A percentile compares a stretch with the other conserved stretches of the same genome.
phyloP scores from a whole-genome alignment of 177 flowering plant species.

The Vitis hybrid region DNA sequence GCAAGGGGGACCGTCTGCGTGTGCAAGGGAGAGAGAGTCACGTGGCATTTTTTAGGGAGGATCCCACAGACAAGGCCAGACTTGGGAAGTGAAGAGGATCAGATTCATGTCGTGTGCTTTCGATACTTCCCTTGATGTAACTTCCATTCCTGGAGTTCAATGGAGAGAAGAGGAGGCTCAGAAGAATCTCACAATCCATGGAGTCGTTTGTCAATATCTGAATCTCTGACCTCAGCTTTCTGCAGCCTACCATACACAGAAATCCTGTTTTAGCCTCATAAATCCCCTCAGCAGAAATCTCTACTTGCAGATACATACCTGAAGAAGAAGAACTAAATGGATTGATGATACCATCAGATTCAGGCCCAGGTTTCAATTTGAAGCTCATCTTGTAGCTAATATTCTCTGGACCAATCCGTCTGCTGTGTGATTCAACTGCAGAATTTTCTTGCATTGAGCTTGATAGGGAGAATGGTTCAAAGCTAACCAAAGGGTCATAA shows the following conservation, averaged over 20 bases:
- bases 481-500: conserved; percentile 2
- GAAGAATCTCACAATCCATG: conserved; percentile 54
- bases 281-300: conserved; percentile 65
- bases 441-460: background rate
- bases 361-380: background rate
- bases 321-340: conserved; percentile 11
- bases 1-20: too few relatives aligned
- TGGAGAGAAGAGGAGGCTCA: conserved; percentile 51
- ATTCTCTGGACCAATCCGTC: conserved; percentile 26
- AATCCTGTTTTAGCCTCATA: conserved; percentile 54
- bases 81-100: conserved; percentile 55
- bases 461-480: too few relatives aligned
- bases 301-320: background rate
- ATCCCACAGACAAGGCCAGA: conserved; percentile 19
- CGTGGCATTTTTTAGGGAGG: too few relatives aligned
- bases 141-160: conserved; percentile 20
- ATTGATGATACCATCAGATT: conserved; percentile 1
- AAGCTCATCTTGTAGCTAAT: conserved; percentile 50
- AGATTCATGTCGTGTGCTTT: conserved; percentile 37
- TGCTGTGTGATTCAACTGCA: background rate
- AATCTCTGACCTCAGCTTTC: conserved; percentile 15
- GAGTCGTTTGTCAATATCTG: conserved; percentile 11
- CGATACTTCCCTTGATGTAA: conserved; percentile 48
- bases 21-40: too few relatives aligned
- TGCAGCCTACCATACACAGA: conserved; percentile 75